Percentiles rank a stretch among this genome's conserved stretches.
These are phyloP conservation scores for Nelumbo lutea DNA, from an alignment of 164 flowering plant species.

Conservation along the genomic window DNA sequence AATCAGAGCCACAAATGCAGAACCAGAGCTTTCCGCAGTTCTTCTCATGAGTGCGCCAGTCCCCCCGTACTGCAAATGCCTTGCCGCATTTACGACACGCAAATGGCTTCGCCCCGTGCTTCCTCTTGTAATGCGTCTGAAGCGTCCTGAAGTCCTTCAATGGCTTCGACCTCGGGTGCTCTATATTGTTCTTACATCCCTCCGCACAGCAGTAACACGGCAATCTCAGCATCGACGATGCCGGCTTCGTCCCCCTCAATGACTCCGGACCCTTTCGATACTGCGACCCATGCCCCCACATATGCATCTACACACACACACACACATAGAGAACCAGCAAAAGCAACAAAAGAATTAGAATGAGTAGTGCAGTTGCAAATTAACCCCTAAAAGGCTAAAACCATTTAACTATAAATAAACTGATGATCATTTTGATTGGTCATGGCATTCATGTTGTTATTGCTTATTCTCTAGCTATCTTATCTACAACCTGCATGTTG, in stretches of 20 bases:
- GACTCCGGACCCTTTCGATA: conserved; percentile 56
- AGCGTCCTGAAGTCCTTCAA: conserved; percentile 69
- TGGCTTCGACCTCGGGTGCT: conserved; percentile 63
- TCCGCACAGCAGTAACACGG: conserved; percentile 70
- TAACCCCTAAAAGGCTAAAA: too few species aligned
- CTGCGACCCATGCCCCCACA: conserved; percentile 81
- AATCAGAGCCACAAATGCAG: conserved; percentile 71
- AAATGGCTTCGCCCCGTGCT: conserved; percentile 62
- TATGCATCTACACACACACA: conserved; percentile 43
- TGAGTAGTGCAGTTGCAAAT: too few species aligned
- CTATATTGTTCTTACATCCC: conserved; percentile 70
- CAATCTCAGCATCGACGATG: conserved; percentile 44
- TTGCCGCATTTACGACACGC: conserved; percentile 60
- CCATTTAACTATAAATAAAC: too few species aligned
- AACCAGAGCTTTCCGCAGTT: conserved; percentile 75
- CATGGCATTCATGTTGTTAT: background rate
- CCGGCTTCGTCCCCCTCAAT: conserved; percentile 44
- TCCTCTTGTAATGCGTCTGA: conserved; percentile 73
- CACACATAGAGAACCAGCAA: background rate
- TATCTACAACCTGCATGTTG: conserved; percentile 51
- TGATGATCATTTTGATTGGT: too few species aligned
- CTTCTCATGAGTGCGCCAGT: conserved; percentile 81
- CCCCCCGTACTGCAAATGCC: conserved; percentile 66
- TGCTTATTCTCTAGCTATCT: background rate
- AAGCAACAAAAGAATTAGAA: background rate